A percentile compares a stretch with the other conserved stretches of the same genome.
These are phyloP conservation scores for Hygrophorus pudorinus DNA, from an alignment of 768 basidiomycete species.

Conservation along the genomic window DNA sequence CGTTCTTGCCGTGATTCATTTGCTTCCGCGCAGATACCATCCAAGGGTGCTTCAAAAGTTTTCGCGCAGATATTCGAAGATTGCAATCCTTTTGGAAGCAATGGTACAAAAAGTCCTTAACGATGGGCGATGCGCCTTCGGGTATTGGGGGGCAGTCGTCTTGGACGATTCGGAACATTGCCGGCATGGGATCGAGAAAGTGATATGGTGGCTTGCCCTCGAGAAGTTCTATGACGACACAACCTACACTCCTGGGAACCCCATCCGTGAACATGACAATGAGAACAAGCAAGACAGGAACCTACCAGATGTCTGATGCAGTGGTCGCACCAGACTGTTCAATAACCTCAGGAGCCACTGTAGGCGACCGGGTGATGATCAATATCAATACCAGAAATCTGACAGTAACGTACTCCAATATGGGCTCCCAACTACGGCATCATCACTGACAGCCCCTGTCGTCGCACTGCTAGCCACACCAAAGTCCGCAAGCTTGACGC, in stretches of 20 bases:
- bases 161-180: constrained; percentile 95
- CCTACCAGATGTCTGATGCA: constrained; percentile 85
- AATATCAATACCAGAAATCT: not conserved
- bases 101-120: constrained; percentile 93
- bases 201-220: constrained; percentile 91
- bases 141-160: constrained; percentile 97
- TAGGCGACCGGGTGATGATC: not conserved
- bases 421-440: constrained; percentile 92
- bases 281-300: not conserved
- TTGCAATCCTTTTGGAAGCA: constrained; percentile 99
- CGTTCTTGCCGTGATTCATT: constrained; percentile 32
- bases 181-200: constrained; percentile 95
- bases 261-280: not conserved
- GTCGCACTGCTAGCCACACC: constrained; percentile 84
- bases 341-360: constrained; percentile 98
- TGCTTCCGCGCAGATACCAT: constrained; percentile 82
- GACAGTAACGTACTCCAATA: constrained; percentile 79
- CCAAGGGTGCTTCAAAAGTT: constrained; percentile 91
- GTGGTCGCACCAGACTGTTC: constrained; percentile 97
- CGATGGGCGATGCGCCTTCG: constrained; percentile 88
- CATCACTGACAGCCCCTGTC: constrained; percentile 67
- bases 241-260: constrained; percentile 68
- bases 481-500: constrained; percentile 98
- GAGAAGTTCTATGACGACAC: constrained; percentile 95
- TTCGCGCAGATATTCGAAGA: constrained; percentile 88